phyloP scores from a whole-genome alignment of 495 filamentous ascomycete species.

The Peziza echinospora region DNA sequence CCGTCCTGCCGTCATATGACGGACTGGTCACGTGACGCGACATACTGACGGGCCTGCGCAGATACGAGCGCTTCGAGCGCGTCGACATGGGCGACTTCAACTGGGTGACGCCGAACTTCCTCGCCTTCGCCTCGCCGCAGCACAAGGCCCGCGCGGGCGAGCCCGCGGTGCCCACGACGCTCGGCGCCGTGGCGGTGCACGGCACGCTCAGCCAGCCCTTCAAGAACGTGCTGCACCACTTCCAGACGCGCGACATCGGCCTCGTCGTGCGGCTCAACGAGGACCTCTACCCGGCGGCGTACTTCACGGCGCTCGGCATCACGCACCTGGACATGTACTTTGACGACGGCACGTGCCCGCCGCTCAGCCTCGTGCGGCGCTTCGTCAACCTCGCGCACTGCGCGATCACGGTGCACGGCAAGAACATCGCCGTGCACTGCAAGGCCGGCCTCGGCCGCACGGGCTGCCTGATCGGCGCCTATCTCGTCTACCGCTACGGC shows the following conservation, averaged over 20 bases:
- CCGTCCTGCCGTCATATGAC: background rate
- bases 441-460: constrained; percentile 95
- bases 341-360: constrained; percentile 90
- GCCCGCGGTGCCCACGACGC: constrained; percentile 28
- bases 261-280: constrained; percentile 91
- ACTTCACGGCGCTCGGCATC: constrained; percentile 87
- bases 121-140: constrained; percentile 91
- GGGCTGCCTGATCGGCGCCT: constrained; percentile 88
- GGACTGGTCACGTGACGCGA: constrained; percentile 15
- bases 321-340: constrained; percentile 98
- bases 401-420: constrained; percentile 69
- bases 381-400: constrained; percentile 92
- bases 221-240: constrained; percentile 86
- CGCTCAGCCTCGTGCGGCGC: constrained; percentile 59
- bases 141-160: constrained; percentile 45
- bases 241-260: constrained; percentile 63
- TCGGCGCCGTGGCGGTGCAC: constrained; percentile 12
- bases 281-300: constrained; percentile 80
- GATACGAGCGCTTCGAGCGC: constrained; percentile 79
- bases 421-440: constrained; percentile 90
- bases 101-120: constrained; percentile 86
- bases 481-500: constrained; percentile 92
- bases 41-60: constrained; percentile 14
- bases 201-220: constrained; percentile 55
- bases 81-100: constrained; percentile 99